These are phyloP conservation scores for Pinus albicaulis DNA, from an alignment of 75 land plant species.

Conservation along the genomic window DNA sequence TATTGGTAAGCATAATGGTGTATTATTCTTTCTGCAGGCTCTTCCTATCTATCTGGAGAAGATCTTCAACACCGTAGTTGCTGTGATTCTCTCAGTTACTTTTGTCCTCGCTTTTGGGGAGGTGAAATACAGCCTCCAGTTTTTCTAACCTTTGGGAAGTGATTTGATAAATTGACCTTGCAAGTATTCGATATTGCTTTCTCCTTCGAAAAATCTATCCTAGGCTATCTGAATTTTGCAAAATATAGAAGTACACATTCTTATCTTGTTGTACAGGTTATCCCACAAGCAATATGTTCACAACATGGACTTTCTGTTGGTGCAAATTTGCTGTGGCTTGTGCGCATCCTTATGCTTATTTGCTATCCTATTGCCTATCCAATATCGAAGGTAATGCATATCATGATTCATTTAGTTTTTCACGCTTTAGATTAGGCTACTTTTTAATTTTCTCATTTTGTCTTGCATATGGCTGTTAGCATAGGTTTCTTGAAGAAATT, in stretches of 20 bases:
- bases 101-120: conserved; percentile 50
- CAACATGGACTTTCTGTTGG: conserved; percentile 42
- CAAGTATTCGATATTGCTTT: neutral
- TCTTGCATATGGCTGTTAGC: neutral
- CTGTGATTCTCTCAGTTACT: conserved; percentile 38
- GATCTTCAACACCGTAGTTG: conserved; percentile 29
- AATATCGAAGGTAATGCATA: conserved; percentile 30
- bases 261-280: conserved; percentile 25
- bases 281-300: conserved; percentile 49
- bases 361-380: conserved; percentile 47
- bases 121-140: conserved; percentile 10
- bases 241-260: neutral
- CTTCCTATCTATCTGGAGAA: conserved; percentile 38
- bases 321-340: conserved; percentile 44
- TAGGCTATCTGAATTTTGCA: neutral
- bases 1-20: neutral
- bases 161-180: neutral
- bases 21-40: conserved; percentile 22
- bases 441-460: neutral
- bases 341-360: conserved; percentile 30
- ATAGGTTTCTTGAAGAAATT: neutral
- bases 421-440: neutral
- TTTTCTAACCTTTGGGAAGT: neutral
- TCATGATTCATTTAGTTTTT: neutral
- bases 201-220: neutral